phyloP scores from a whole-genome alignment of 495 filamentous ascomycete genomes.

The Neurospora sp. region DNA sequence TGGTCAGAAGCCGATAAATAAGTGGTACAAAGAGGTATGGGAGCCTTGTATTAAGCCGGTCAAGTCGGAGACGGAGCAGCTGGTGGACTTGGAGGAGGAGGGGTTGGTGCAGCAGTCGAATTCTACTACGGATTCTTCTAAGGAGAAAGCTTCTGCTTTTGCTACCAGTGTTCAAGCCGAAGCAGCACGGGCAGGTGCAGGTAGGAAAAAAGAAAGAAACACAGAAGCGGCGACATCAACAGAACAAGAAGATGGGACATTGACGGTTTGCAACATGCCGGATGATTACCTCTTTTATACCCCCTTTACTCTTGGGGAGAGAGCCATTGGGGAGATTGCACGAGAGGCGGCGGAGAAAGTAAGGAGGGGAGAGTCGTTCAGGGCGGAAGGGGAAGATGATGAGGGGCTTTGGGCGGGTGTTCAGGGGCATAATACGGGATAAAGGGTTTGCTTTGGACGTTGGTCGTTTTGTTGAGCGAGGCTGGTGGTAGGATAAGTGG shows the following conservation, averaged over 20 bases:
- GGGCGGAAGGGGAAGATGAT: background rate
- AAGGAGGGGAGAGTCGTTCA: background rate
- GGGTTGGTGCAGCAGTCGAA: background rate
- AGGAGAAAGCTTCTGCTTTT: background rate
- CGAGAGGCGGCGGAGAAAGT: slow-evolving; percentile 18
- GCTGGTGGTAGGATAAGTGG: background rate
- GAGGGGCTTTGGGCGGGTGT: background rate
- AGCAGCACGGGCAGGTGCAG: background rate
- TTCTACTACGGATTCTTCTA: background rate
- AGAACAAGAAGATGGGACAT: background rate
- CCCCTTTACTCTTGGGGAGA: slow-evolving; percentile 19
- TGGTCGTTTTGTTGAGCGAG: background rate
- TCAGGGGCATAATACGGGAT: background rate
- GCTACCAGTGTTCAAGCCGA: background rate
- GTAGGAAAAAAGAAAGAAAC: no score
- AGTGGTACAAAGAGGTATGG: slow-evolving; percentile 20
- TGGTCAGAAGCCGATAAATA: slow-evolving; percentile 7
- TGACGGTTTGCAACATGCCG: slow-evolving; percentile 15
- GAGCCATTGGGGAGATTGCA: slow-evolving; percentile 24
- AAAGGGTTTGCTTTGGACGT: background rate
- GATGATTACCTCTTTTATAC: slow-evolving; percentile 27
- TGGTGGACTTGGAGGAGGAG: background rate
- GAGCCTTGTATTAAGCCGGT: slow-evolving; percentile 15
- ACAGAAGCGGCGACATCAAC: background rate
- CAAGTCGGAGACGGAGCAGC: background rate